phyloP scores from a whole-genome alignment of 768 basidiomycete species.

The Mycena crocata region DNA sequence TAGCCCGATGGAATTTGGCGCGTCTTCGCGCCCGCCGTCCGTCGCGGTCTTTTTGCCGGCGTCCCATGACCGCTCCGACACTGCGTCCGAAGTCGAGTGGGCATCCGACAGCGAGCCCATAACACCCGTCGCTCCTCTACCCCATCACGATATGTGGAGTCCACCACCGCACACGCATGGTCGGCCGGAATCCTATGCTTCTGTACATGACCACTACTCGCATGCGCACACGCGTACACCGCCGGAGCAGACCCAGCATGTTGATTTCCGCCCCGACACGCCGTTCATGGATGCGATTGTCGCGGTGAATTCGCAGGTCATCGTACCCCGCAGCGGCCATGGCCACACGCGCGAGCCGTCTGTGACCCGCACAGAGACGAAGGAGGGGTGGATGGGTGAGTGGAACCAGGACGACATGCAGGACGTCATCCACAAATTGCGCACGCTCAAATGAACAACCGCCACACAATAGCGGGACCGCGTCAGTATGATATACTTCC shows the following conservation, averaged over 20 bases:
- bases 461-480: too few species aligned
- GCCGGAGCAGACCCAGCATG: not conserved
- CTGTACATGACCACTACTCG: slow-evolving; percentile 16
- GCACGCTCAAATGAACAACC: slow-evolving; percentile 14
- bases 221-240: not conserved
- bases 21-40: slow-evolving; percentile 1
- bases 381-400: slow-evolving; percentile 24
- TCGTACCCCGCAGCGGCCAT: not conserved
- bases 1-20: slow-evolving; percentile 23
- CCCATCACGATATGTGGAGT: not conserved
- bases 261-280: slow-evolving; percentile 17
- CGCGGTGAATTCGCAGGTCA: slow-evolving; percentile 17
- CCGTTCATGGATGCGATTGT: slow-evolving; percentile 26
- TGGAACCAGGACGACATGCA: slow-evolving; percentile 28
- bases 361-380: slow-evolving; percentile 7
- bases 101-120: not conserved
- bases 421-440: slow-evolving; percentile 25
- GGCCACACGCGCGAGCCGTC: not conserved
- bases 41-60: not conserved
- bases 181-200: slow-evolving; percentile 2
- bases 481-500: not conserved
- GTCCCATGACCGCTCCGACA: not conserved
- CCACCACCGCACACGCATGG: not conserved
- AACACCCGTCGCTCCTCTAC: slow-evolving; percentile 6
- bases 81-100: slow-evolving; percentile 2